Evolutionary conservation across 495 filamentous ascomycete genomes (phyloP).

Genomic region (Xylaria scruposa): DNA sequence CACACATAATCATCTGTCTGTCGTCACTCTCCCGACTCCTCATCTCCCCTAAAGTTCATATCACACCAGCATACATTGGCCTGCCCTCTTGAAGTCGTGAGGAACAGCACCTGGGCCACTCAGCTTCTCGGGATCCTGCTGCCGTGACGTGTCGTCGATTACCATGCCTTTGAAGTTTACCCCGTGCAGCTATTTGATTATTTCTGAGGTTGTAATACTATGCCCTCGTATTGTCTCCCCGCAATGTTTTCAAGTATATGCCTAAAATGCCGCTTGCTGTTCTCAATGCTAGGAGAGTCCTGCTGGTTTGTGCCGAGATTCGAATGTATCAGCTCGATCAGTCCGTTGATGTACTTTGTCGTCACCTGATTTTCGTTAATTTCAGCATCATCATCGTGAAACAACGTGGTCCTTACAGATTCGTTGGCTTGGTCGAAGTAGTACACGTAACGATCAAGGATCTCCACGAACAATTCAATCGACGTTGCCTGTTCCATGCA

Average conservation of each 20-base stretch:
- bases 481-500: conserved; percentile 99
- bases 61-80: conserved; percentile 22
- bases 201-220: conserved; percentile 77
- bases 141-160: neutral
- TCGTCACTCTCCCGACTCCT: conserved; percentile 18
- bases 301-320: conserved; percentile 83
- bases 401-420: conserved; percentile 64
- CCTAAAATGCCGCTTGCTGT: conserved; percentile 88
- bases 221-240: conserved; percentile 89
- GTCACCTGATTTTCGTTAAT: conserved; percentile 67
- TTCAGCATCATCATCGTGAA: neutral
- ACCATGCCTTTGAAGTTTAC: neutral
- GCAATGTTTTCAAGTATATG: conserved; percentile 92
- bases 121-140: neutral
- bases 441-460: conserved; percentile 97
- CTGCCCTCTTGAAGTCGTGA: neutral
- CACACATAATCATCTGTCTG: conserved; percentile 31
- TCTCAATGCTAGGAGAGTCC: conserved; percentile 79
- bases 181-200: conserved; percentile 22
- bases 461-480: conserved; percentile 97
- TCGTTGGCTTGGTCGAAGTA: conserved; percentile 99
- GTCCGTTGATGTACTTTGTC: conserved; percentile 95
- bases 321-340: conserved; percentile 97
- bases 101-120: neutral
- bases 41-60: conserved; percentile 14